Evolutionary conservation across 768 basidiomycete genomes (phyloP).

Genomic region (Pseudohyphozyma bogoriensis): DNA sequence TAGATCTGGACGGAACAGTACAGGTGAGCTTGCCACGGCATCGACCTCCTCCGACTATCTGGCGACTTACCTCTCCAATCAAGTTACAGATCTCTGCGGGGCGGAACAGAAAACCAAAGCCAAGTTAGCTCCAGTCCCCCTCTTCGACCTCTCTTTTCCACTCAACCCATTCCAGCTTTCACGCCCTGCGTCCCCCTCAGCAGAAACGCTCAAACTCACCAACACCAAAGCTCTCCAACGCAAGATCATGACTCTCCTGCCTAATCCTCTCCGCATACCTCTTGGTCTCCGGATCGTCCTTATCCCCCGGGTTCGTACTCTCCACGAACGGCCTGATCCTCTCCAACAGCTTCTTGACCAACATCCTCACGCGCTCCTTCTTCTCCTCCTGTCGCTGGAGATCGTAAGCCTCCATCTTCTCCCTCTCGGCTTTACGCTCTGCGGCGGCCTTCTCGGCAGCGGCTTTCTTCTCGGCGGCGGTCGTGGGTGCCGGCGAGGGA

Average conservation of each 20-base stretch:
- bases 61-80: constrained; percentile 33
- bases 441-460: constrained; percentile 33
- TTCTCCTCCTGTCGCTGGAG: constrained; percentile 66
- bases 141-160: too few relatives aligned
- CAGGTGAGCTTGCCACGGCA: too few relatives aligned
- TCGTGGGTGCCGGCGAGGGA: constrained; percentile 27
- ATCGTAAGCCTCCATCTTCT: constrained; percentile 70
- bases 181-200: background rate
- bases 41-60: too few relatives aligned
- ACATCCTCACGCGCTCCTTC: constrained; percentile 61
- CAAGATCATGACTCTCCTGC: constrained; percentile 84
- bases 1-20: too few relatives aligned
- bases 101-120: background rate
- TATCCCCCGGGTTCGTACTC: constrained; percentile 42
- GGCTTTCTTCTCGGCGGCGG: constrained; percentile 9
- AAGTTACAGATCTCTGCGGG: constrained; percentile 30
- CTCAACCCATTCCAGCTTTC: too few relatives aligned
- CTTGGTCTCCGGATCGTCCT: constrained; percentile 68
- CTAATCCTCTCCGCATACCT: constrained; percentile 66
- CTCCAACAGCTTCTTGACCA: constrained; percentile 72
- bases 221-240: constrained; percentile 93
- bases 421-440: constrained; percentile 54
- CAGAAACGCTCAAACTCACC: constrained; percentile 50
- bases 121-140: background rate
- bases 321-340: constrained; percentile 82